Evolutionary conservation across 176 grass and related monocot species (phyloP).

Genomic region (Poa pratensis): DNA sequence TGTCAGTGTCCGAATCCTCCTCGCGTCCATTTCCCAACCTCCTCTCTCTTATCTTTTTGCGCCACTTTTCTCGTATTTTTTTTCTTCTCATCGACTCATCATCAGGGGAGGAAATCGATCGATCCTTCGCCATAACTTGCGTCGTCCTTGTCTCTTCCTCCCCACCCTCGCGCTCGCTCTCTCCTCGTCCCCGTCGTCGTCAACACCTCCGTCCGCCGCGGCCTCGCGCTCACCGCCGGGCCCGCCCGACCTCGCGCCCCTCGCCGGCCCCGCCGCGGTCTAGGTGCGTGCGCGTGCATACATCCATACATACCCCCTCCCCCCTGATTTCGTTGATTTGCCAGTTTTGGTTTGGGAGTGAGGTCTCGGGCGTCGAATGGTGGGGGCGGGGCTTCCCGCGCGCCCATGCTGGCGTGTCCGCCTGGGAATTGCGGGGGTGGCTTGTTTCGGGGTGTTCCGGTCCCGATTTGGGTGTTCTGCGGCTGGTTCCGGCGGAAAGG

Average conservation of each 20-base stretch:
- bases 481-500: not conserved
- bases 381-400: not conserved
- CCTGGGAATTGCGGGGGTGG: not conserved
- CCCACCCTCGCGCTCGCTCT: not conserved
- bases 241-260: constrained; percentile 13
- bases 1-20: not conserved
- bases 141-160: constrained; percentile 14
- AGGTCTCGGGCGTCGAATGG: not conserved
- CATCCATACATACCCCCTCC: not conserved
- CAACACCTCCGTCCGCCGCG: constrained; percentile 32
- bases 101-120: constrained; percentile 22
- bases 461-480: constrained; percentile 10
- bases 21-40: constrained; percentile 22
- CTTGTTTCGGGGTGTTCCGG: not conserved
- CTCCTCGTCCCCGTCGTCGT: constrained; percentile 4
- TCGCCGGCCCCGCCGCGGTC: constrained; percentile 23
- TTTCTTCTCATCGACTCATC: not conserved
- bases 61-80: not conserved
- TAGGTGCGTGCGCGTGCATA: constrained; percentile 22
- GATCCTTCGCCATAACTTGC: constrained; percentile 36
- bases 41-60: not conserved
- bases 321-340: not conserved
- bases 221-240: constrained; percentile 48
- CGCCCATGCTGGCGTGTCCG: not conserved
- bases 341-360: not conserved